These are phyloP conservation scores for Amniculicola lignicola DNA, from an alignment of 495 filamentous ascomycete genomes.

Conservation along the genomic window DNA sequence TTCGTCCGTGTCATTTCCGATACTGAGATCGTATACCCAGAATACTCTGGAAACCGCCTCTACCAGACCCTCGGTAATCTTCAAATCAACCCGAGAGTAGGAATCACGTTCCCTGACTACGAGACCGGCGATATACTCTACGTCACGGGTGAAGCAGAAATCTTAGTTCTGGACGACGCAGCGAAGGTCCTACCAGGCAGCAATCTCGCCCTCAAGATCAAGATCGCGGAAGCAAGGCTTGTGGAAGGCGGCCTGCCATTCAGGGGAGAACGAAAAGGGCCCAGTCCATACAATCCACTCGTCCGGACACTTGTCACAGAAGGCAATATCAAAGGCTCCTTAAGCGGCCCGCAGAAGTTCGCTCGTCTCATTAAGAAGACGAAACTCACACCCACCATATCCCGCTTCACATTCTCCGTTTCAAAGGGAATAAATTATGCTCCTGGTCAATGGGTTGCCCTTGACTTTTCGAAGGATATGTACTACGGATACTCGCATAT, in stretches of 20 bases:
- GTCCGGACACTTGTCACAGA: constrained; percentile 56
- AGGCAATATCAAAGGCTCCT: constrained; percentile 34
- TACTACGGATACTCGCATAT: constrained; percentile 75
- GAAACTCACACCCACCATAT: constrained; percentile 60
- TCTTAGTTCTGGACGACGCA: constrained; percentile 61
- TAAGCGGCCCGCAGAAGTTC: constrained; percentile 29
- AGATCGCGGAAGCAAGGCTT: constrained; percentile 56
- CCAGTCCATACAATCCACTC: constrained; percentile 69
- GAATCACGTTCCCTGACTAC: constrained; percentile 69
- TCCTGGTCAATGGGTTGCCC: constrained; percentile 70
- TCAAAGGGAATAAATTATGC: constrained; percentile 50
- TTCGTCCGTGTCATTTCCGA: constrained; percentile 67
- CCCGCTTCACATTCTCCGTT: constrained; percentile 56
- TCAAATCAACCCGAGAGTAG: constrained; percentile 58
- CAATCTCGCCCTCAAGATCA: constrained; percentile 68
- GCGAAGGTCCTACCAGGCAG: constrained; percentile 59
- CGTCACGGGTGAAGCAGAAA: constrained; percentile 61
- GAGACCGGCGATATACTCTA: constrained; percentile 68
- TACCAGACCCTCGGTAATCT: constrained; percentile 82
- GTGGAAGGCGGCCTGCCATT: constrained; percentile 64
- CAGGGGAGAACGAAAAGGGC: constrained; percentile 55
- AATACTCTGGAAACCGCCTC: constrained; percentile 76
- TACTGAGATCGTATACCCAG: constrained; percentile 65
- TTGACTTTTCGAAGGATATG: constrained; percentile 65
- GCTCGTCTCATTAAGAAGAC: constrained; percentile 56